Evolutionary conservation across 495 filamentous ascomycete species (phyloP).

Genomic region (Choiromyces venosus): DNA sequence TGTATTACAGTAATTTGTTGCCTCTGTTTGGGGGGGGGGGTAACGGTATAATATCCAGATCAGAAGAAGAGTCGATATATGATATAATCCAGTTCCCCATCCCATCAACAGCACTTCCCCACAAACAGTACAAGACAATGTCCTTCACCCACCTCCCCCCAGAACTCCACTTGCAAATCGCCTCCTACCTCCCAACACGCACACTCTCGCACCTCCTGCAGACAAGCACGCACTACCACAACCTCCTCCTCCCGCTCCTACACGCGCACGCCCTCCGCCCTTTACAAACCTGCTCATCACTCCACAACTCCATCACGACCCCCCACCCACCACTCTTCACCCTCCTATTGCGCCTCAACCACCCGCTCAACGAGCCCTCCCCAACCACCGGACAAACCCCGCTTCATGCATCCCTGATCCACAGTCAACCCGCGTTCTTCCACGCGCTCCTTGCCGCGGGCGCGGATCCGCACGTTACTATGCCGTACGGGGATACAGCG

Average conservation of each 20-base stretch:
- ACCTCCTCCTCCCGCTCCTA: background rate
- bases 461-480: background rate
- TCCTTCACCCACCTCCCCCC: constrained; percentile 4
- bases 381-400: background rate
- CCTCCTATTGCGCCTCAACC: background rate
- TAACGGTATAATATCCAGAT: too few species aligned
- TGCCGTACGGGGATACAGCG: background rate
- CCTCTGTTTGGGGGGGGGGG: too few species aligned
- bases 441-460: background rate
- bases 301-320: background rate
- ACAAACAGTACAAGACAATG: too few species aligned
- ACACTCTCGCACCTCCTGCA: background rate
- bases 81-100: too few species aligned
- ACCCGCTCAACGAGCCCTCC: background rate
- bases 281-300: background rate
- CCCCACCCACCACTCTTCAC: background rate
- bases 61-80: too few species aligned
- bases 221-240: background rate
- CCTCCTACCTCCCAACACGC: background rate
- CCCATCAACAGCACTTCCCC: background rate
- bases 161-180: background rate
- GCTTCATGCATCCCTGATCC: background rate
- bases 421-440: background rate
- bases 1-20: too few species aligned
- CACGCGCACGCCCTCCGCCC: background rate